phyloP scores from a whole-genome alignment of 495 filamentous ascomycete species.

The Aspergillus ellipticus region DNA sequence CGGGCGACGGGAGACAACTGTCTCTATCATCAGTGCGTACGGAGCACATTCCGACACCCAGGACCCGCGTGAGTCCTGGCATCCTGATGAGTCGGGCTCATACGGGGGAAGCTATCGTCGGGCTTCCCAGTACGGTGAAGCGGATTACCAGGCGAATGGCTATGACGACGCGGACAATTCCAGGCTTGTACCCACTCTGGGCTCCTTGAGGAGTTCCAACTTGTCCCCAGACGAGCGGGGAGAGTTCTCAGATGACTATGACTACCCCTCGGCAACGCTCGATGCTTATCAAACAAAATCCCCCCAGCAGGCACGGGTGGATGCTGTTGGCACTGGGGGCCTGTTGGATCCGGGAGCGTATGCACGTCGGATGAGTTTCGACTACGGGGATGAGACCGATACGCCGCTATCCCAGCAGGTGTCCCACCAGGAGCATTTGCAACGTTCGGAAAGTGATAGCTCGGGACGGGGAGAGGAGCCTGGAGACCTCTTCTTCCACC shows the following conservation, averaged over 20 bases:
- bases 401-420: constrained; percentile 47
- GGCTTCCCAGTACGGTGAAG: constrained; percentile 69
- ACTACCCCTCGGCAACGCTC: constrained; percentile 36
- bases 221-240: constrained; percentile 28
- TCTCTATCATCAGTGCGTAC: constrained; percentile 34
- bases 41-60: constrained; percentile 21
- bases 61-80: constrained; percentile 52
- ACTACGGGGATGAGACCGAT: constrained; percentile 79
- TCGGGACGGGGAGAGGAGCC: constrained; percentile 58
- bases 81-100: constrained; percentile 64
- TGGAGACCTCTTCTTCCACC: constrained; percentile 92
- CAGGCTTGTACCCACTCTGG: constrained; percentile 18
- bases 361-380: constrained; percentile 74
- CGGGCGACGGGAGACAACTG: constrained; percentile 50
- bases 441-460: constrained; percentile 51
- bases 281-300: constrained; percentile 59
- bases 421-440: constrained; percentile 47
- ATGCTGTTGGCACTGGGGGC: constrained; percentile 83
- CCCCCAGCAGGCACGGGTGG: constrained; percentile 55
- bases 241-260: constrained; percentile 40
- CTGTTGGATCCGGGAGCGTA: constrained; percentile 67
- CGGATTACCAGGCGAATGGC: constrained; percentile 15
- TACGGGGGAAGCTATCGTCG: constrained; percentile 71
- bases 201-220: constrained; percentile 38
- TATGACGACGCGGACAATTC: constrained; percentile 17